Percentiles rank a stretch among this genome's conserved stretches.
Evolutionary conservation across 2,329 filamentous ascomycete species (phyloP).

Genomic region (Corinectria fuckeliana): DNA sequence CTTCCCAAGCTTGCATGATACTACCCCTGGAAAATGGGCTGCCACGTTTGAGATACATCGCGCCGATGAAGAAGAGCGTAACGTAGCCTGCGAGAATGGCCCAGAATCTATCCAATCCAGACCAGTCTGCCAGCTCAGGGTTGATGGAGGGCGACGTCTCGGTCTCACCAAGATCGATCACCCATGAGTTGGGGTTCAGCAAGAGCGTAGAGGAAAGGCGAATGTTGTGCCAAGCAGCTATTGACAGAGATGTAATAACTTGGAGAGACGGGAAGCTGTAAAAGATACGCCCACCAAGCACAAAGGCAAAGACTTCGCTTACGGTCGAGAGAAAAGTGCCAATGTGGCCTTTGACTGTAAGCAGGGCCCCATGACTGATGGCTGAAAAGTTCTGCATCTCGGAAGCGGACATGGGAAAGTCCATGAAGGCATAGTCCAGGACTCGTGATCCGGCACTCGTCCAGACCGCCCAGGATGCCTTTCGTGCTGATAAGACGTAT

Average conservation of each 20-base stretch:
- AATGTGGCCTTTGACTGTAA: constrained; percentile 63
- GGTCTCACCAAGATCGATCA: constrained; percentile 60
- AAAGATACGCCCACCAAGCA: constrained; percentile 52
- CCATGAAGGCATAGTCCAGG: constrained; percentile 55
- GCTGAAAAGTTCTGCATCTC: constrained; percentile 81
- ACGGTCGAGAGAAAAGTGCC: constrained; percentile 48
- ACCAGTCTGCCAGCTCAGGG: constrained; percentile 71
- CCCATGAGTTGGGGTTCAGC: constrained; percentile 61
- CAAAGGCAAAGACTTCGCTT: constrained; percentile 49
- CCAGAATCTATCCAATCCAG: constrained; percentile 66
- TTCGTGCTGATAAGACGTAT: constrained; percentile 43
- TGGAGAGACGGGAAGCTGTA: constrained; percentile 21
- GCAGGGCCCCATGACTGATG: constrained; percentile 73
- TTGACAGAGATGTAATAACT: constrained; percentile 14
- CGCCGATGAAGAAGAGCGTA: constrained; percentile 75
- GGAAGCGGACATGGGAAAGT: constrained; percentile 59
- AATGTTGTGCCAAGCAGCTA: constrained; percentile 26
- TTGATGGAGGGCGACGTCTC: constrained; percentile 52
- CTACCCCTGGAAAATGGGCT: constrained; percentile 68
- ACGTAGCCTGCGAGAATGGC: constrained; percentile 84
- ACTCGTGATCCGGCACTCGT: constrained; percentile 55
- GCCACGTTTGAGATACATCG: constrained; percentile 79
- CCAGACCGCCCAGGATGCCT: constrained; percentile 52
- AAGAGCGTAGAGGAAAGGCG: constrained; percentile 37
- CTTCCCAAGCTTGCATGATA: constrained; percentile 71